Evolutionary conservation across 352 stramenopile species (phyloP), one percentile per base, ranked within the genome.

Genomic region (Globisporangium megalacanthum): DNA sequence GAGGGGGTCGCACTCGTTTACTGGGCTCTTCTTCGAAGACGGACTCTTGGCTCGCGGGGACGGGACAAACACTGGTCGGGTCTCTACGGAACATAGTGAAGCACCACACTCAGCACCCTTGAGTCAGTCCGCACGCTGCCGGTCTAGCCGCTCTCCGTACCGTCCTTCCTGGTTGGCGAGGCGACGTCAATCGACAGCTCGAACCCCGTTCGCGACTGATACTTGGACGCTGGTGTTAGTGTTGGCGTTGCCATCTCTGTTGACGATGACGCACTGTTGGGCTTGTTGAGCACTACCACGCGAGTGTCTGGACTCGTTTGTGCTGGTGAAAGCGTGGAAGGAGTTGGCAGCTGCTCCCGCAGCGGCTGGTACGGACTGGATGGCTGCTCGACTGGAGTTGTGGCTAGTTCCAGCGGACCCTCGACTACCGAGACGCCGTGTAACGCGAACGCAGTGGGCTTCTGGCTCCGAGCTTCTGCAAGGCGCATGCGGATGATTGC

Each of bases 181-280:
- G 66, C 56, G 15, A 86, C 69, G 31, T 91, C 66, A 2, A 91
- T 60, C 0, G 76, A 79, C 14, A 91, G 61, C 36, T 70, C 73
- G 7, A 85, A 36, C 1, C 78, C 80, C 13, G 69, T 88, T 51
- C 77, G 57, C 33, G 52, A 36, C 57, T 87, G 65, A 41, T 83
- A 88, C 39, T 78, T 86, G 15, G 77, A 77, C 17, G 36, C 35
- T 47, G 20, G 11, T 22, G 35, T 17, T 44, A 15, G 10, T 44
- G 49, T 2, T 44, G n/a, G 25, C 22, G 14, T 4, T 39, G 35
- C 7, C 7, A 13, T 39, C 35, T 39, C 35, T 13, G 35, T 39
- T 10, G 41, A 47, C 11, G 42, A 29, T 15, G n/a, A 10, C 25
- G 25, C 25, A 25, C 5, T 29, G 42, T 25, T n/a, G 10, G 9